These are phyloP conservation scores for Acidomyces sp. DNA, from an alignment of 495 filamentous ascomycete species.

Conservation along the genomic window DNA sequence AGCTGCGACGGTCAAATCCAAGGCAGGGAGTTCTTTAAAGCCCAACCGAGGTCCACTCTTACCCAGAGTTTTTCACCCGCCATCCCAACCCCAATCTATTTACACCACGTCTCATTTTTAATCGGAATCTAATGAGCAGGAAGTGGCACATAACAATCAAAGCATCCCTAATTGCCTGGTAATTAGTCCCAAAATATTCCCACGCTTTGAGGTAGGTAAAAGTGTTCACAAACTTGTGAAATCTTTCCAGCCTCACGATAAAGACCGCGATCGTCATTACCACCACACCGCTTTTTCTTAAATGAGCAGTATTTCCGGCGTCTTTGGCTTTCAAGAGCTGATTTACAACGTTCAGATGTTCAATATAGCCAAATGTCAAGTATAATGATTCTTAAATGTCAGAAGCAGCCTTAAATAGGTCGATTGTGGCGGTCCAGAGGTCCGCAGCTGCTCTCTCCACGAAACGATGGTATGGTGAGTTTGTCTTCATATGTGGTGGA, in stretches of 20 bases:
- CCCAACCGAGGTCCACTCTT: neutral
- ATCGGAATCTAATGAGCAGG: neutral
- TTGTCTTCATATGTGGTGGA: slow-evolving; percentile 8
- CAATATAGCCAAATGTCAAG: slow-evolving; percentile 5
- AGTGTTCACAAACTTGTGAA: slow-evolving; percentile 2
- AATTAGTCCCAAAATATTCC: slow-evolving; percentile 1
- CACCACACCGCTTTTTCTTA: neutral
- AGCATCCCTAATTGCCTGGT: neutral
- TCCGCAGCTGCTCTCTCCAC: slow-evolving; percentile 23
- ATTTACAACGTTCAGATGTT: neutral
- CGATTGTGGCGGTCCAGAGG: slow-evolving; percentile 25
- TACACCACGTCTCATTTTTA: slow-evolving; percentile 1
- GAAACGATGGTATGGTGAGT: slow-evolving; percentile 12
- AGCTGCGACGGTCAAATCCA: slow-evolving; percentile 3
- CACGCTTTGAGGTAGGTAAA: slow-evolving; percentile 9
- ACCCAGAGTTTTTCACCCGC: neutral
- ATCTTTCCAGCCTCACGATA: slow-evolving; percentile 1
- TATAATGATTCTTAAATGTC: slow-evolving; percentile 20
- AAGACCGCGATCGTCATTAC: slow-evolving; percentile 3
- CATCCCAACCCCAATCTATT: slow-evolving; percentile 6
- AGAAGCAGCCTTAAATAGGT: slow-evolving; percentile 20
- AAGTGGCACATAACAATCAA: slow-evolving; percentile 3
- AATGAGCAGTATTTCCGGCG: too few relatives aligned
- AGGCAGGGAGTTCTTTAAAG: neutral
- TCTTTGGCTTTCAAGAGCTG: neutral